Percentiles rank a stretch among this genome's conserved stretches.
Evolutionary conservation across 2,329 filamentous ascomycete species (phyloP).

Genomic region (Catunica adiposa): DNA sequence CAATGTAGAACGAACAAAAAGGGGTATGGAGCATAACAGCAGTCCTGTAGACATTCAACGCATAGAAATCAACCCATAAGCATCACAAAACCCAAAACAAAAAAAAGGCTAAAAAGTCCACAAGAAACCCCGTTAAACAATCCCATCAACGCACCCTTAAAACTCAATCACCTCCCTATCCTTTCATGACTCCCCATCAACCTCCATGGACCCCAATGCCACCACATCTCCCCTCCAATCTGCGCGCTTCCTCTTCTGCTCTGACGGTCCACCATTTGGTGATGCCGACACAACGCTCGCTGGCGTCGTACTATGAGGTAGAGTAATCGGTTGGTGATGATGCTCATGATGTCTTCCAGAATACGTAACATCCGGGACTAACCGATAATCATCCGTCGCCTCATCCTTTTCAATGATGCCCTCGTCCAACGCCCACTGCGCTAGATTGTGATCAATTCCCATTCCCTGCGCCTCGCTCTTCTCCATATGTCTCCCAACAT

Average conservation of each 20-base stretch:
- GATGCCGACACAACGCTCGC: background rate
- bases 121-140: background rate
- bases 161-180: background rate
- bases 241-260: conserved; percentile 12
- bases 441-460: conserved; percentile 40
- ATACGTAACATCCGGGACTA: conserved; percentile 19
- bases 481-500: conserved; percentile 81
- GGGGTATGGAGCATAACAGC: conserved; percentile 6
- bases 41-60: conserved; percentile 1
- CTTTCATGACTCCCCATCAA: conserved; percentile 9
- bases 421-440: conserved; percentile 46
- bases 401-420: conserved; percentile 40
- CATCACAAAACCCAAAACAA: background rate
- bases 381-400: conserved; percentile 38
- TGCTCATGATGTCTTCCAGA: conserved; percentile 13
- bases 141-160: background rate
- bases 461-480: conserved; percentile 43
- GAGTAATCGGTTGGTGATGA: conserved; percentile 13
- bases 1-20: background rate
- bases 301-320: background rate
- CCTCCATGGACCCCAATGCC: conserved; percentile 8
- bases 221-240: conserved; percentile 12
- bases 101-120: background rate
- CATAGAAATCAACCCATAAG: background rate
- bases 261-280: background rate